Evolutionary conservation across 2,329 filamentous ascomycete genomes (phyloP).

Genomic region (Colletotrichum sp.): DNA sequence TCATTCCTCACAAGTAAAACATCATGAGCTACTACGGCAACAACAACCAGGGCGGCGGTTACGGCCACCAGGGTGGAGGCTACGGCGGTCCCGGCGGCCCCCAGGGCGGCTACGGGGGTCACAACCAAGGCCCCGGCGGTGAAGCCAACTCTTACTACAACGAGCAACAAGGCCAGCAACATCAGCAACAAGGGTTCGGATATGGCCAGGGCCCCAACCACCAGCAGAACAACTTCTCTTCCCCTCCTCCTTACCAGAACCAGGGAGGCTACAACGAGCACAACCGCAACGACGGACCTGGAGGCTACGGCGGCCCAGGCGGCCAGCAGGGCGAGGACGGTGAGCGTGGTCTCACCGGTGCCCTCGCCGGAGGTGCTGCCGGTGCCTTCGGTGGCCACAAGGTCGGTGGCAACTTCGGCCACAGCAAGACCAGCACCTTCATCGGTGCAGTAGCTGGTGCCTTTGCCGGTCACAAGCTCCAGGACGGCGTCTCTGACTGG

Average conservation of each 20-base stretch:
- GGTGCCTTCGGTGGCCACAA: constrained; percentile 46
- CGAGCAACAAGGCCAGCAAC: constrained; percentile 2
- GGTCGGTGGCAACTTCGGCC: constrained; percentile 43
- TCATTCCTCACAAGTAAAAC: not conserved
- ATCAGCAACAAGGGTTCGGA: not conserved
- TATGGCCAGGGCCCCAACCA: constrained; percentile 13
- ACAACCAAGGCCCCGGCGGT: not conserved
- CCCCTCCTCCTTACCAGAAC: constrained; percentile 12
- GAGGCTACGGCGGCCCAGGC: constrained; percentile 19
- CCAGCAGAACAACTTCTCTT: constrained; percentile 11
- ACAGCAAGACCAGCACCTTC: constrained; percentile 38
- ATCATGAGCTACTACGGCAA: constrained; percentile 15
- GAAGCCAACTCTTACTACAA: constrained; percentile 17
- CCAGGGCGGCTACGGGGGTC: constrained; percentile 2
- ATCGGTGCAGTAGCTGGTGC: constrained; percentile 46
- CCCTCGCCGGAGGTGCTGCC: constrained; percentile 43
- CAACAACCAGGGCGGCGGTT: constrained; percentile 13
- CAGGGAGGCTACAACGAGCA: not conserved
- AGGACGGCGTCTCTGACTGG: constrained; percentile 44
- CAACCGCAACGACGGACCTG: constrained; percentile 11
- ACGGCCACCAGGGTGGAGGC: not conserved
- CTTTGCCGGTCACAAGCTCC: constrained; percentile 45
- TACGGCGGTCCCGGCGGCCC: not conserved
- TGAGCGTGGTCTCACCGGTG: constrained; percentile 47
- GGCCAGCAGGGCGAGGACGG: constrained; percentile 34